A percentile compares a stretch with the other conserved stretches of the same genome.
phyloP scores from a whole-genome alignment of 2,329 filamentous ascomycete species.

The Ophiostoma novo-ulmi region DNA sequence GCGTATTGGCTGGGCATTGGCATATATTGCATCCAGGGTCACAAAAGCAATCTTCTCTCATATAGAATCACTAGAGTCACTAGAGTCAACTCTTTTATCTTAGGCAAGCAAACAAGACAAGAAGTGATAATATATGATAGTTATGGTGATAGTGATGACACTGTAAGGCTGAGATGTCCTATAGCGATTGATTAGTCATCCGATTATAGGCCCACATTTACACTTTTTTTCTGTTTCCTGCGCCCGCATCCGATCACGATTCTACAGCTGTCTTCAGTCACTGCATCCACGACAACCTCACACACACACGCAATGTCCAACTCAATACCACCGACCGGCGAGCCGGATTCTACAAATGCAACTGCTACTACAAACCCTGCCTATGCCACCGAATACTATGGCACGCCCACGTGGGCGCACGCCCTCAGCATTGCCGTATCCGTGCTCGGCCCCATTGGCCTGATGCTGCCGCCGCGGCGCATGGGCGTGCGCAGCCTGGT shows the following conservation, averaged over 20 bases:
- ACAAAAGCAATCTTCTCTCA: conserved; percentile 12
- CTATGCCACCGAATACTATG: conserved; percentile 24
- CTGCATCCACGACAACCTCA: not conserved
- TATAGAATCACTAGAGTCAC: not conserved
- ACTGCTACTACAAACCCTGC: not conserved
- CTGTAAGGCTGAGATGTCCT: not conserved
- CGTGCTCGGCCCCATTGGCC: conserved; percentile 44
- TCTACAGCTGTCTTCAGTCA: not conserved
- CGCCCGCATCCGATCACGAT: conserved; percentile 14
- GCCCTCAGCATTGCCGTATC: conserved; percentile 45
- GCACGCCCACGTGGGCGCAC: conserved; percentile 40
- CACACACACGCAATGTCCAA: conserved; percentile 15
- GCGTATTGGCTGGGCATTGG: not conserved
- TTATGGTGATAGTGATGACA: no score
- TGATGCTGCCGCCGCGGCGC: conserved; percentile 49
- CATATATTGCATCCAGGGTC: not conserved
- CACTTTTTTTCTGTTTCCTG: not conserved
- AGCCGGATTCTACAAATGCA: not conserved
- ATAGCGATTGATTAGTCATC: not conserved
- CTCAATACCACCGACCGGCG: conserved; percentile 17
- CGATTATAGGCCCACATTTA: not conserved
- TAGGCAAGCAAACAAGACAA: no score
- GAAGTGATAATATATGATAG: no score
- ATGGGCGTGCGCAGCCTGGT: conserved; percentile 46
- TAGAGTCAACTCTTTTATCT: no score